Evolutionary conservation across 2,329 filamentous ascomycete species (phyloP), one percentile per base, ranked within the genome.

Genomic region (Monosporascus sp.): DNA sequence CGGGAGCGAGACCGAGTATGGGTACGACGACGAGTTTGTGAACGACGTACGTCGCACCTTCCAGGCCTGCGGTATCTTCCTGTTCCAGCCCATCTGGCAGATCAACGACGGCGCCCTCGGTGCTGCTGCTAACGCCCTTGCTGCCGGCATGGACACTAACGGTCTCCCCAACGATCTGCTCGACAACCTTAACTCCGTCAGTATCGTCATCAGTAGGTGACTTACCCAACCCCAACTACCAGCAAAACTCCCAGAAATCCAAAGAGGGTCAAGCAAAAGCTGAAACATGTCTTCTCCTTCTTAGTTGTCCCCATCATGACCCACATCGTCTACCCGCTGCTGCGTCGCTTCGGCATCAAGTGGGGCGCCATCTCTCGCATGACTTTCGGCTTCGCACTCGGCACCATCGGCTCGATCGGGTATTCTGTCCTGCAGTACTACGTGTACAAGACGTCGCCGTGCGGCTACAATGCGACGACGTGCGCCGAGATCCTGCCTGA

Each of bases 11-110:
- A 65, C 64, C 52, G 53, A 56, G 2, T 76, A 60, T 77, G 74
- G 1, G 0, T 84, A 80, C 75, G 84, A 86, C 50, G 83, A 86
- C 57, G 73, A 75, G 16, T 86, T 83, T 77, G 83, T 86, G 52
- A 79, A 82, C 66, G 80, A 85, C 61, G 79, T 84, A 43, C 73
- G 73, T 43, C 79, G 81, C 66, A 81, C 80, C 37, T 68, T 80
- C 52, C 71, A 76, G 52, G 77, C 78, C 20, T 80, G 77, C 61
- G 79, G 81, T 8, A 85, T 80, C 59, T 66, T 78, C 49, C 75
- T 77, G 65, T 76, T 66, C 53, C 53, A 53, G 17, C 64, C 74
- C 58, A 52, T 69, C 62, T 53, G 70, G 61, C 59, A 64, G 36
- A 59, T 66, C 51, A 66, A 67, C 43, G 63, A 67, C 47, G 61